Conservation (phyloP, 176 grass and related monocot species). For the Oryza officinalis region DNA sequence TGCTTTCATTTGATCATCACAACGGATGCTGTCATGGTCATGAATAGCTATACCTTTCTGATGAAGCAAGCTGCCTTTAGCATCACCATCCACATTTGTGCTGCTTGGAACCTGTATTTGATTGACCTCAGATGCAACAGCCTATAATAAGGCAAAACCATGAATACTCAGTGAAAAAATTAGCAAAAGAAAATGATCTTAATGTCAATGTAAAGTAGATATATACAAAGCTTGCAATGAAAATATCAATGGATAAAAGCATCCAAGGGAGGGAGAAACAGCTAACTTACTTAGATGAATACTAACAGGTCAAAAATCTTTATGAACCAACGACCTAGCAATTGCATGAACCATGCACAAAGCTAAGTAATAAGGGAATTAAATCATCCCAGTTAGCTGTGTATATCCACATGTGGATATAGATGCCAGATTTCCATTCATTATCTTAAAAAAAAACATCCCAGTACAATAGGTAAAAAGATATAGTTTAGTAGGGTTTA, state of each 20-base stretch:
- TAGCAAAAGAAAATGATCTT: not conserved
- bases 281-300: slow-evolving; percentile 2
- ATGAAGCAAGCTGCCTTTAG: slow-evolving; percentile 25
- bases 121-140: slow-evolving; percentile 31
- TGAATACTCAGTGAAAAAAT: not conserved
- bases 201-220: slow-evolving; percentile 16
- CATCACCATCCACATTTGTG: slow-evolving; percentile 18
- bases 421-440: no score
- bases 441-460: no score
- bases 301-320: slow-evolving; percentile 2
- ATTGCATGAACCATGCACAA: slow-evolving; percentile 24
- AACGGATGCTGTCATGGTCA: not conserved
- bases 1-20: slow-evolving; percentile 13
- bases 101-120: slow-evolving; percentile 35
- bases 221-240: not conserved
- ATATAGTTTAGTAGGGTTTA: not conserved
- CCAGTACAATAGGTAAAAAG: not conserved
- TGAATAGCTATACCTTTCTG: slow-evolving; percentile 29
- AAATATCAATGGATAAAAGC: not conserved
- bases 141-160: slow-evolving; percentile 18
- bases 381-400: not conserved
- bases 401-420: no score
- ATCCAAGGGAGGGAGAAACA: not conserved
- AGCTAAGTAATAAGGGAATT: not conserved
- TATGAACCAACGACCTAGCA: not conserved